Base-by-base conservation (phyloP, 208 protist genomes). In the Leishmania tropica region DNA sequence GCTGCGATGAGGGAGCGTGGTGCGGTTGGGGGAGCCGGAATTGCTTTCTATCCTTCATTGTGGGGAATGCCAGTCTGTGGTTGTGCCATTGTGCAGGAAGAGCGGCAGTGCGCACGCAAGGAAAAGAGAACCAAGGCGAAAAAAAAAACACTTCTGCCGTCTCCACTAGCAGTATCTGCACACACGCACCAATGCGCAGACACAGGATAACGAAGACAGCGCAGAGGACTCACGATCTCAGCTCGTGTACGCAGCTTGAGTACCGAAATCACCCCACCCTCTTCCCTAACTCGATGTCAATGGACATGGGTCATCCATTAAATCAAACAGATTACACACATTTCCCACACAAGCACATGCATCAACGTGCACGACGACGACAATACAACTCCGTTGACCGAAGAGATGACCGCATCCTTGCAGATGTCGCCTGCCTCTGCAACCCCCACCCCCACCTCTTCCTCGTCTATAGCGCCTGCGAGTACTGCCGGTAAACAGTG, bases 401-500 rank as follows among this genome's bases (percentile, higher is more conserved):
- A 31, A 62, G 24, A 31, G n/a, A 3, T 37, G 2, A 17, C n/a
- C 2, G 60, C n/a, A 40, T 15, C 56, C 3, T 13, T n/a, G 24
- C 60, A 17, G 8, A 67, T 67, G 60, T 3, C n/a, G 11, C 60
- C 28, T 19, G n/a, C n/a, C 13, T 37, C 60, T 65, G n/a, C 24
- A 19, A 31, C 13, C n/a, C 13, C 13, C n/a, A n/a, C 19, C 60
- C 8, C 28, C 35, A 5, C 51, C 8, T 1, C 35, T 24, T 10
- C 64, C 40, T 11, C 24, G 42, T 37, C 77, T 92, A 97, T 3
- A 97, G 78, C 70, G 84, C 88, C 71, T 96, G 92, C 7, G 89
- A 85, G 77, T 94, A 98, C 74, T 98, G 93, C 74, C 88, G 83
- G 75, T 98, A 98, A 3, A 98, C 88, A 5, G 78, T 87, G 53